Percentiles rank a stretch among this genome's conserved stretches.
Evolutionary conservation across 495 filamentous ascomycete genomes (phyloP).

Genomic region (Daldinia decipiens): DNA sequence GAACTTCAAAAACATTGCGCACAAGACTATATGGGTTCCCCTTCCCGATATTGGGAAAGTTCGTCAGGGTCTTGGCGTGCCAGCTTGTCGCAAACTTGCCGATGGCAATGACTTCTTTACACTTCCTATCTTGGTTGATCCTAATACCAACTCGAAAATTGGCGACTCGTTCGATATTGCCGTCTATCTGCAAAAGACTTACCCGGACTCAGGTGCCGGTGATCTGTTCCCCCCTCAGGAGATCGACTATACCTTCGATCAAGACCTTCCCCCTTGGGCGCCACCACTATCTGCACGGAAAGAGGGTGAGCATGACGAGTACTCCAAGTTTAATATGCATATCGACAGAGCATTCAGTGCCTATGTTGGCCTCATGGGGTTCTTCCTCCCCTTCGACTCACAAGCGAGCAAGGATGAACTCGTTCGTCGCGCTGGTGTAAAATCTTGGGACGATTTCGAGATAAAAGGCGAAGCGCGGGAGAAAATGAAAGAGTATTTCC

Average conservation of each 20-base stretch:
- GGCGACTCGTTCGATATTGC: constrained; percentile 74
- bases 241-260: background rate
- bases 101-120: constrained; percentile 69
- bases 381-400: constrained; percentile 57
- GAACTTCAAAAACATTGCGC: constrained; percentile 66
- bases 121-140: constrained; percentile 66
- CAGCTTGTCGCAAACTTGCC: constrained; percentile 62
- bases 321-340: constrained; percentile 56
- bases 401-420: constrained; percentile 57
- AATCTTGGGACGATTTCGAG: constrained; percentile 59
- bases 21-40: constrained; percentile 61
- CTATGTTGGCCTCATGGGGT: background rate
- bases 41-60: constrained; percentile 60
- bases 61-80: constrained; percentile 57
- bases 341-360: background rate
- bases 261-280: constrained; percentile 20
- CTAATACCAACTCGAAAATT: constrained; percentile 51
- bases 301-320: constrained; percentile 24
- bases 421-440: constrained; percentile 54
- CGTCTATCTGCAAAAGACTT: constrained; percentile 63
- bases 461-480: constrained; percentile 56
- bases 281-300: constrained; percentile 27
- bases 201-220: constrained; percentile 44
- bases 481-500: constrained; percentile 52
- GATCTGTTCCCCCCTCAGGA: constrained; percentile 4